Base-by-base conservation (phyloP, 1,284 basidiomycete genomes). In the Leccinum griseonigrum region DNA sequence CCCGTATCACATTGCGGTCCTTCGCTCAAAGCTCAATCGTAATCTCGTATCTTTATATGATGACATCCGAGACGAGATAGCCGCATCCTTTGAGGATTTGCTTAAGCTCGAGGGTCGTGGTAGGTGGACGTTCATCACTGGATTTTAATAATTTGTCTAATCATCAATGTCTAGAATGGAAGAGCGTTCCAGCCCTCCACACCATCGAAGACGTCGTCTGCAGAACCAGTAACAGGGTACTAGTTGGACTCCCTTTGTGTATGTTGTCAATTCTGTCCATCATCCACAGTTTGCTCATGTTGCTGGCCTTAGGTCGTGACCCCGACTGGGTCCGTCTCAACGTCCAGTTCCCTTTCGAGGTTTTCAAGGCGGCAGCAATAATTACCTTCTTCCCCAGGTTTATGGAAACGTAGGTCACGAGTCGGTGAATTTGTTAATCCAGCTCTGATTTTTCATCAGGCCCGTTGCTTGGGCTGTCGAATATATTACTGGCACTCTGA, bases 191-290 rank as follows among this genome's bases (percentile, higher is more conserved):
- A 1, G 66, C 62, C 11, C 29, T 74, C 3, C 48, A 54, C 2
- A 60, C 60, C 13, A 28, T 71, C 11, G 68, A 64, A 54, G 29
- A 72, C 14, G 66, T 79, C 1, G 64, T 79, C 5, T 68, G 71
- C 48, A 68, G 75, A 48, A 65, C 72, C 16, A 75, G 62, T 50
- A 79, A 78, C 59, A 71, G 80, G 18, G 57, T 74, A 13, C 77
- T 80, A 56, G 76, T 80, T 38, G 79, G 79, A 2, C 67, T 75
- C n/a, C 78, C 79, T 31, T 56, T 78, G 10, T 80, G 78, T 79
- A 59, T 4, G 73, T 62, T 16, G 46, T 3, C 31, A 31, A 18
- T 26, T 26, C 48, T 50, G 14, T 29, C 3, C 18, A 0, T 50
- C 16, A 29, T 51, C 55, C 50, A 36, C 26, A 32, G 29, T 31